phyloP scores from a whole-genome alignment of 345 rosid species.

The Gossypium stocksii region DNA sequence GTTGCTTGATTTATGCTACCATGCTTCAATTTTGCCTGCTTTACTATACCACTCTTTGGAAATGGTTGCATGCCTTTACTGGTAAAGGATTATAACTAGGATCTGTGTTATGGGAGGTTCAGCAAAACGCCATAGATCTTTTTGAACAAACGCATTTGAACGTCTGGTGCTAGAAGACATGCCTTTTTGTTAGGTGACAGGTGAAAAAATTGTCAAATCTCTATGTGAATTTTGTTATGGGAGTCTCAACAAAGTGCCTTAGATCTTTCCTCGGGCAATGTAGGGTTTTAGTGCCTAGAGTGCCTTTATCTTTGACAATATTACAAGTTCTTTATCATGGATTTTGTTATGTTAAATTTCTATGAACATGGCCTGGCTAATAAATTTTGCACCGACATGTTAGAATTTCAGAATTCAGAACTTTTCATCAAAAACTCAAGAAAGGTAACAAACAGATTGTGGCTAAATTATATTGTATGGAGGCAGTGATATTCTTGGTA shows the following conservation, averaged over 20 bases:
- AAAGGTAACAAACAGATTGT: background rate
- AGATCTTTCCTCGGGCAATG: background rate
- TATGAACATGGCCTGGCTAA: background rate
- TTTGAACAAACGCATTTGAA: background rate
- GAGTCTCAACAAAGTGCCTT: background rate
- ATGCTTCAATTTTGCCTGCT: constrained; percentile 1
- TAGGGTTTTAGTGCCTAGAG: background rate
- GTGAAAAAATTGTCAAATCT: background rate
- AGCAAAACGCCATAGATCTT: background rate
- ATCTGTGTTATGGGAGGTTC: background rate
- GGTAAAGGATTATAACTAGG: background rate
- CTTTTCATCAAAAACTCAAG: background rate
- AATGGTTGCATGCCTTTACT: background rate
- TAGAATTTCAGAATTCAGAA: background rate
- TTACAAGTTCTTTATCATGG: background rate
- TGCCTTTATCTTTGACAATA: background rate
- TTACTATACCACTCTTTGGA: background rate
- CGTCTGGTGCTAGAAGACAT: background rate
- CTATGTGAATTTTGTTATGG: background rate
- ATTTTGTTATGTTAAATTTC: background rate
- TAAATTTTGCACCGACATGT: background rate
- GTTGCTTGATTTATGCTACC: background rate
- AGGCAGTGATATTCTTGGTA: background rate
- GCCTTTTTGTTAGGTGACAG: background rate
- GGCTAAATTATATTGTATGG: background rate